Conservation (phyloP, 1,139 yeast genomes). For the Yamadazyma conglobata region DNA sequence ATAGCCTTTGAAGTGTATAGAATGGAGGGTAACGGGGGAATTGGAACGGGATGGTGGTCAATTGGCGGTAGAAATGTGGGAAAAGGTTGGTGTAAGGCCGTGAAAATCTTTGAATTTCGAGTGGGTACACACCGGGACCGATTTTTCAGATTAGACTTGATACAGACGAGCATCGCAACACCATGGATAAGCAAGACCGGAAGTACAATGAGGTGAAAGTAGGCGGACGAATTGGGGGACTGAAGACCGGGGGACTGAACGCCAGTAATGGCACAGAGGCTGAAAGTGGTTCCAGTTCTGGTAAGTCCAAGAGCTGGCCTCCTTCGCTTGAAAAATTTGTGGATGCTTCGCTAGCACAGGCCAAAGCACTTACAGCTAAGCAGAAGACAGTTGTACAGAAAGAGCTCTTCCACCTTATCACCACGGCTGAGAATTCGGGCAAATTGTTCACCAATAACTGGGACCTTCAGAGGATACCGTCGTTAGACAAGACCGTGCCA, state of each 20-base stretch:
- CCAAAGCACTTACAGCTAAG: slow-evolving; percentile 18
- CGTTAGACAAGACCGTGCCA: slow-evolving; percentile 28
- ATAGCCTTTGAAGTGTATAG: no score
- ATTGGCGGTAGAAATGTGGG: no score
- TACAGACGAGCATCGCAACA: no score
- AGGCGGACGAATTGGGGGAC: not conserved
- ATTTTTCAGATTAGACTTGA: no score
- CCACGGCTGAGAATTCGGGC: slow-evolving; percentile 43
- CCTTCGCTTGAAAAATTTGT: slow-evolving; percentile 31
- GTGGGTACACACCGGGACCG: no score
- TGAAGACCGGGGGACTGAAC: not conserved
- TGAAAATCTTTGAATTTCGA: no score
- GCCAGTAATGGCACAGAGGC: slow-evolving; percentile 3
- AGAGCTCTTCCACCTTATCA: slow-evolving; percentile 29
- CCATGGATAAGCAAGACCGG: no score
- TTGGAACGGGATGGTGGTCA: no score
- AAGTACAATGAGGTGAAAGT: slow-evolving; percentile 8
- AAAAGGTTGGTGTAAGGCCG: no score
- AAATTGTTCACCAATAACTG: slow-evolving; percentile 58
- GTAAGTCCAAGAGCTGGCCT: slow-evolving; percentile 27
- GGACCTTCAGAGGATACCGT: slow-evolving; percentile 54
- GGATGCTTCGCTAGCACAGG: slow-evolving; percentile 21
- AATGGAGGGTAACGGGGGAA: no score
- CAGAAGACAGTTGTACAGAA: slow-evolving; percentile 23
- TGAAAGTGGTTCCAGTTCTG: slow-evolving; percentile 2